Percentiles rank a stretch among this genome's conserved stretches.
Conservation (phyloP, 2,329 filamentous ascomycete genomes). For the Aspergillus latus region DNA sequence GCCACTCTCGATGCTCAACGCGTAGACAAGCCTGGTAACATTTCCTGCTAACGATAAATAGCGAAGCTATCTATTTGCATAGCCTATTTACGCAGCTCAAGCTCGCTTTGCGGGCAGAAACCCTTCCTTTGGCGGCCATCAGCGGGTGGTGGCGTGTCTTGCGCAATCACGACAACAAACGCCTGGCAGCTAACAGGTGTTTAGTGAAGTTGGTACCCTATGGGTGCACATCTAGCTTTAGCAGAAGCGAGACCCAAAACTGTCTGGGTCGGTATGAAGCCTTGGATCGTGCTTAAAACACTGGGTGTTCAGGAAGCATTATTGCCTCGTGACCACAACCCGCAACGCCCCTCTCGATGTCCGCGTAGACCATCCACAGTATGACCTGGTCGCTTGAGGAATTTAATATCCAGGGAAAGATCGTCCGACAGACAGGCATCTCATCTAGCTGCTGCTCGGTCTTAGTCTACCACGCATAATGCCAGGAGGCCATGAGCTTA, state of each 20-base stretch:
- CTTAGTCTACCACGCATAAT: conserved; percentile 12
- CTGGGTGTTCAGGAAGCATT: conserved; percentile 9
- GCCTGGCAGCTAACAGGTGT: conserved; percentile 2
- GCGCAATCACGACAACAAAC: background rate
- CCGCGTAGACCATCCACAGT: background rate
- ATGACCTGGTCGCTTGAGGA: background rate
- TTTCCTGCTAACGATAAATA: background rate
- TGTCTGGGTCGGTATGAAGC: background rate
- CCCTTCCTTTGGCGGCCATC: background rate
- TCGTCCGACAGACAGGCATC: conserved; percentile 2
- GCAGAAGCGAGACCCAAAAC: background rate
- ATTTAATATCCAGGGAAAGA: conserved; percentile 19
- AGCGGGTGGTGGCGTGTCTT: background rate
- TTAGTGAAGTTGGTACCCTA: background rate
- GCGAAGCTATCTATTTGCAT: background rate
- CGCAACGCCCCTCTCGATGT: conserved; percentile 14
- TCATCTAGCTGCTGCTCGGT: background rate
- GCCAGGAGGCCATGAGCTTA: conserved; percentile 21
- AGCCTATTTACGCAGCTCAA: background rate
- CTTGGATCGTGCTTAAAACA: no score
- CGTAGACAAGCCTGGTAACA: background rate
- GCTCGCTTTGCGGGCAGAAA: background rate
- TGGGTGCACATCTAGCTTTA: conserved; percentile 9
- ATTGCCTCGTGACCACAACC: conserved; percentile 13
- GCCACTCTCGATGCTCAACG: background rate